phyloP scores from a whole-genome alignment of 1,284 basidiomycete species.

The Pseudomicrostroma phylloplanum region DNA sequence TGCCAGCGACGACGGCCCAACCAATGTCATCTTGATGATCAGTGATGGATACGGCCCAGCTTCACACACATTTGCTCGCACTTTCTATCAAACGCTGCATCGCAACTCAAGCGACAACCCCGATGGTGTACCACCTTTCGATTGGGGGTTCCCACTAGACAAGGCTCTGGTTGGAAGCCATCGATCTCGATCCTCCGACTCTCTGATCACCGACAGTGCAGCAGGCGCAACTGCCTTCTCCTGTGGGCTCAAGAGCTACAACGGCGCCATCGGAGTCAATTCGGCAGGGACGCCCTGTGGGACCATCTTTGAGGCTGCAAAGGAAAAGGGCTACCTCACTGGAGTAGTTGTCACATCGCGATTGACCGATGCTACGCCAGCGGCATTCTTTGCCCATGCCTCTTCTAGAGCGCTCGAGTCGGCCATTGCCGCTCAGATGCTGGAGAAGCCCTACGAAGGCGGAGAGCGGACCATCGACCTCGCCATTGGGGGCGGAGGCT shows the following conservation, averaged over 20 bases:
- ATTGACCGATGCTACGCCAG: conserved; percentile 48
- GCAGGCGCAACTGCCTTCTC: conserved; percentile 52
- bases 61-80: conserved; percentile 46
- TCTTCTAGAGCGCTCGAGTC: conserved; percentile 24
- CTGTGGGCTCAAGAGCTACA: conserved; percentile 50
- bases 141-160: conserved; percentile 43
- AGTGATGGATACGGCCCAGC: conserved; percentile 51
- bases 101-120: neutral
- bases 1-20: no score
- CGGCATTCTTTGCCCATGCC: conserved; percentile 50
- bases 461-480: conserved; percentile 34
- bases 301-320: conserved; percentile 52
- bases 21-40: conserved; percentile 52
- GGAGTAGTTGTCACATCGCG: conserved; percentile 50
- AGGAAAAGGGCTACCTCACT: conserved; percentile 47
- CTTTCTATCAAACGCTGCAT: conserved; percentile 24
- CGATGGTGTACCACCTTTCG: conserved; percentile 8
- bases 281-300: conserved; percentile 40
- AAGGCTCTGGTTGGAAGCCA: conserved; percentile 47
- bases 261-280: conserved; percentile 51
- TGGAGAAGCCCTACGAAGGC: neutral
- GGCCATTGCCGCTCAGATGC: conserved; percentile 23
- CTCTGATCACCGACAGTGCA: conserved; percentile 51
- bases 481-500: conserved; percentile 51
- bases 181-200: conserved; percentile 45